Conservation (phyloP, 768 basidiomycete genomes). For the Rickenella mellea region DNA sequence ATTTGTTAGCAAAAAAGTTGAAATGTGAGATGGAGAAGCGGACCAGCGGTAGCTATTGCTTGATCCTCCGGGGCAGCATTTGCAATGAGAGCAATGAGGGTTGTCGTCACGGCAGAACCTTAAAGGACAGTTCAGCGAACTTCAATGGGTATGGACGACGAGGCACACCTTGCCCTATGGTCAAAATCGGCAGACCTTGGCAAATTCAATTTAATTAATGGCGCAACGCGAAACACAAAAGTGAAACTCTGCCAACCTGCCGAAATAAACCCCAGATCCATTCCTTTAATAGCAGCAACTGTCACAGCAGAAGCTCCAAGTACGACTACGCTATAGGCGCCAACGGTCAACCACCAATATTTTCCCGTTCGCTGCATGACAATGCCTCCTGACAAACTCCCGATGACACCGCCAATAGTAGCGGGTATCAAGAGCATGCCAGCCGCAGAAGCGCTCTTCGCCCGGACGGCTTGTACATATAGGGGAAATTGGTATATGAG, state of each 20-base stretch:
- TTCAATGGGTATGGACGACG: not conserved
- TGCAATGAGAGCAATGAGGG: conserved; percentile 50
- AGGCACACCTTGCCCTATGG: conserved; percentile 27
- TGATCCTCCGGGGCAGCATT: conserved; percentile 54
- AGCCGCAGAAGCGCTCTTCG: conserved; percentile 35
- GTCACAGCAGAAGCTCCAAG: not conserved
- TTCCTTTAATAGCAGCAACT: too few species aligned
- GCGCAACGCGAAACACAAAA: conserved; percentile 30
- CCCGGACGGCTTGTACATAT: conserved; percentile 49
- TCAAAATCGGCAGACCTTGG: conserved; percentile 26
- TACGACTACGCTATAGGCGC: conserved; percentile 27
- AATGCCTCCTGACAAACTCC: conserved; percentile 42
- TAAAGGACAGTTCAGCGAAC: not conserved
- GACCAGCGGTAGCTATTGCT: conserved; percentile 57
- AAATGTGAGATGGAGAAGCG: conserved; percentile 2
- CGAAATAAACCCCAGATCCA: too few species aligned
- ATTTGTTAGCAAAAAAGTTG: not conserved
- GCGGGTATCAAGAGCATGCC: conserved; percentile 43
- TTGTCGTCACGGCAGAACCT: conserved; percentile 47
- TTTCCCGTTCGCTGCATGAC: conserved; percentile 50
- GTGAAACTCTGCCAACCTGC: conserved; percentile 27
- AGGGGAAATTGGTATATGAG: conserved; percentile 45
- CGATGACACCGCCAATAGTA: conserved; percentile 35
- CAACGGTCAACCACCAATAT: conserved; percentile 42
- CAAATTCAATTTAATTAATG: conserved; percentile 25